A percentile compares a stretch with the other conserved stretches of the same genome.
Conservation (phyloP, 257 asterid genomes). For the Linderniella brevidens region DNA sequence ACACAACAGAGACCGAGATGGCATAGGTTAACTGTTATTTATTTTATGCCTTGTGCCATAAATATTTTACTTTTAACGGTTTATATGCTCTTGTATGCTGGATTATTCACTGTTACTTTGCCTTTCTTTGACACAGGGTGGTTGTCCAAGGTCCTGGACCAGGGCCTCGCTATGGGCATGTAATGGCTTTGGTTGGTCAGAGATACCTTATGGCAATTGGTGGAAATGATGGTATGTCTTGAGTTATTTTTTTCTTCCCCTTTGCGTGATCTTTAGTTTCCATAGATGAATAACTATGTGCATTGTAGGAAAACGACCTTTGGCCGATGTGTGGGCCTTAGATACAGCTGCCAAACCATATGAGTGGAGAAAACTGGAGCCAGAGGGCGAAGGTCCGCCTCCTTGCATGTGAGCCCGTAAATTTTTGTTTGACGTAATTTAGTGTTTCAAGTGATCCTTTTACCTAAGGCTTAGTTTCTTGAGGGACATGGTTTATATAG, state of each 20-base stretch:
- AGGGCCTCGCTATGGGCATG: conserved; percentile 97
- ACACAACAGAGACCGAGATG: conserved; percentile 93
- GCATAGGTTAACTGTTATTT: conserved; percentile 58
- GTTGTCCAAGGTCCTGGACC: conserved; percentile 95
- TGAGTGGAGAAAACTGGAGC: conserved; percentile 97
- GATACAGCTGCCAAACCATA: conserved; percentile 99
- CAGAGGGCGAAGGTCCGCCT: conserved; percentile 99
- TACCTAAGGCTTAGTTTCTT: no score
- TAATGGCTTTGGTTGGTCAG: conserved; percentile 99
- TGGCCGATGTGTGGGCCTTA: conserved; percentile 99
- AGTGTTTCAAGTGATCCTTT: not conserved
- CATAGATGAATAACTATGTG: conserved; percentile 10
- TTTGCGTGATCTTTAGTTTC: conserved; percentile 4
- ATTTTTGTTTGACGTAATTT: conserved; percentile 10
- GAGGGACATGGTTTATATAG: no score
- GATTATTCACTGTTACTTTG: not conserved
- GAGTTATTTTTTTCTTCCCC: conserved; percentile 4
- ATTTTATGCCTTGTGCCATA: not conserved
- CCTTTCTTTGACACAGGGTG: not conserved
- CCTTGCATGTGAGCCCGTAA: conserved; percentile 98
- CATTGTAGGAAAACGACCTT: conserved; percentile 64
- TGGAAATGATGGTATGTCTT: conserved; percentile 85
- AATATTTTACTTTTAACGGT: not conserved
- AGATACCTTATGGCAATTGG: conserved; percentile 97
- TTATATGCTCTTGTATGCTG: not conserved